These are phyloP conservation scores for Zygotorulaspora danielsina DNA, from an alignment of 805 yeast species.

Conservation along the genomic window DNA sequence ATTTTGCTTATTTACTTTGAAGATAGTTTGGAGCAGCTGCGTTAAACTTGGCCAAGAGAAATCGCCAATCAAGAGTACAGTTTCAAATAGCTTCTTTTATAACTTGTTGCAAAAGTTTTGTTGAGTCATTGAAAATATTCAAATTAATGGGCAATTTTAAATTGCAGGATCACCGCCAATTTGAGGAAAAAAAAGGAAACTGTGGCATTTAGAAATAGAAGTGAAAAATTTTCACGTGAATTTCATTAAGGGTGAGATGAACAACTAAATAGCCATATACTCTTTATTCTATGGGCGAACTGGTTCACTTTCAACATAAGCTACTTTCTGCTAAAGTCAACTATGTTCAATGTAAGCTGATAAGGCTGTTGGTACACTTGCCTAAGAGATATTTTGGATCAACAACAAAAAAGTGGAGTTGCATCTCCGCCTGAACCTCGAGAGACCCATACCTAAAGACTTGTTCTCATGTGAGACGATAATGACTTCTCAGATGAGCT, in stretches of 20 bases:
- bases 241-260: too few relatives aligned
- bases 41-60: neutral
- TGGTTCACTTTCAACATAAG: too few relatives aligned
- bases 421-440: slow-evolving; percentile 4
- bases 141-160: slow-evolving; percentile 1
- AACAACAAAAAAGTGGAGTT: slow-evolving; percentile 7
- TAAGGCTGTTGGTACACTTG: too few relatives aligned
- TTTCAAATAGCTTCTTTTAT: too few relatives aligned
- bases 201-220: slow-evolving; percentile 11
- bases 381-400: too few relatives aligned
- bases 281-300: too few relatives aligned
- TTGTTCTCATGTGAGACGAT: neutral
- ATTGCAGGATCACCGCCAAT: slow-evolving; percentile 5
- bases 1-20: slow-evolving; percentile 32
- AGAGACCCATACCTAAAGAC: slow-evolving; percentile 1
- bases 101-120: slow-evolving; percentile 5
- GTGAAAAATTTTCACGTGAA: slow-evolving; percentile 9
- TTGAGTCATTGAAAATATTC: slow-evolving; percentile 12
- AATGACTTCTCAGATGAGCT: slow-evolving; percentile 2
- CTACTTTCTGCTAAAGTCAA: too few relatives aligned
- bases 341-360: too few relatives aligned
- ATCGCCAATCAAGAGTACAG: neutral
- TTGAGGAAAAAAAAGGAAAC: slow-evolving; percentile 5
- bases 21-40: neutral
- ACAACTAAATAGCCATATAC: too few relatives aligned